Conservation (phyloP, 2,329 filamentous ascomycete species). For the Simplicillium sp. region DNA sequence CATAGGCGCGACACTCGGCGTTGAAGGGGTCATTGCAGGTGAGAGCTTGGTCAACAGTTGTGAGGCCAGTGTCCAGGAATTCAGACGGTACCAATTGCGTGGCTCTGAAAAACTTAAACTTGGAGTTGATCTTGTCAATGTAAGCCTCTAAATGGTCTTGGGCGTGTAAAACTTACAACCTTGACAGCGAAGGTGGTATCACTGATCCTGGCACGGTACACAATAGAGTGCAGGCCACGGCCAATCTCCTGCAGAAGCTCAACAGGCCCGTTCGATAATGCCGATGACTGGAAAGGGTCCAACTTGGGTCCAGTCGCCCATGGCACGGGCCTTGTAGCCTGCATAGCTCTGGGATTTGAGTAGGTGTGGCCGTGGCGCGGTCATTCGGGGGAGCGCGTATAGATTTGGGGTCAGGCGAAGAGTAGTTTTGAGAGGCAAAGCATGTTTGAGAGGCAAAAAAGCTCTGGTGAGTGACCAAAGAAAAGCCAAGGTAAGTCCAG, state of each 20-base stretch:
- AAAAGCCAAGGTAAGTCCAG: too few relatives aligned
- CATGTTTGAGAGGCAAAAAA: too few relatives aligned
- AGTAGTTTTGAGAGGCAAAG: too few relatives aligned
- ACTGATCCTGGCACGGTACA: not conserved
- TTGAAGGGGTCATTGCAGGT: constrained; percentile 1
- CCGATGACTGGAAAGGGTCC: not conserved
- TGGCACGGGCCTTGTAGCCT: not conserved
- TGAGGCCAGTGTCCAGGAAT: not conserved
- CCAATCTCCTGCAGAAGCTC: not conserved
- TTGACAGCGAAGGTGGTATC: not conserved
- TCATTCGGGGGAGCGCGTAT: too few relatives aligned
- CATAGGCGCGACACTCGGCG: constrained; percentile 5
- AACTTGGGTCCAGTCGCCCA: not conserved
- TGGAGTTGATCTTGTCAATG: not conserved
- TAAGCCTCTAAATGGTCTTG: too few relatives aligned
- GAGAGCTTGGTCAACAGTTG: not conserved
- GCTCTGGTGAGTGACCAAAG: too few relatives aligned
- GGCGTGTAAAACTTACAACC: not conserved
- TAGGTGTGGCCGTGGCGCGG: too few relatives aligned
- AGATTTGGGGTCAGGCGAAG: too few relatives aligned
- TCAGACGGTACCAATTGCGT: not conserved
- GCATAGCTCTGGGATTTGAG: too few relatives aligned
- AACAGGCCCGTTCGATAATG: not conserved
- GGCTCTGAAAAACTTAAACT: not conserved
- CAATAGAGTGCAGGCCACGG: not conserved